These are phyloP conservation scores for Fomitopsis betulina DNA, from an alignment of 1,284 basidiomycete genomes.

Conservation along the genomic window DNA sequence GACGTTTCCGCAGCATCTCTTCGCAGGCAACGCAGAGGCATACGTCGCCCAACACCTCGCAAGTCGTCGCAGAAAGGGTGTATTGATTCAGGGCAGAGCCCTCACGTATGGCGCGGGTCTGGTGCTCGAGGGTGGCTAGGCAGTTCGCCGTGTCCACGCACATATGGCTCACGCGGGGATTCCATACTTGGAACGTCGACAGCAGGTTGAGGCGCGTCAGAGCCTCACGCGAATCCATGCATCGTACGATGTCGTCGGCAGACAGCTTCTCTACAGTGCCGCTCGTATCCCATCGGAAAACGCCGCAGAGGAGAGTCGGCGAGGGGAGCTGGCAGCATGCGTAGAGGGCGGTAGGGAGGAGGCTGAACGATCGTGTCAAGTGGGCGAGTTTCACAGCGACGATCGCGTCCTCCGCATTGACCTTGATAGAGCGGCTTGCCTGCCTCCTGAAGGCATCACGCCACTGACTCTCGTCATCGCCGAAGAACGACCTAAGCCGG, in stretches of 20 bases:
- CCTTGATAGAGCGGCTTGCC: background rate
- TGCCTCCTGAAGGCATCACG: background rate
- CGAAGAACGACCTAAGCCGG: background rate
- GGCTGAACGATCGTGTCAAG: background rate
- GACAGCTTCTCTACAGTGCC: background rate
- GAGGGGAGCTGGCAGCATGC: background rate
- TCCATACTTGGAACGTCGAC: background rate
- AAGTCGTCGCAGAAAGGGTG: too few relatives aligned
- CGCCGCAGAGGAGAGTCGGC: background rate
- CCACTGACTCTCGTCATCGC: background rate
- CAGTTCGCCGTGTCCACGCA: too few relatives aligned
- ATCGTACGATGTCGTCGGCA: background rate
- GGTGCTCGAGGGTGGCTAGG: too few relatives aligned
- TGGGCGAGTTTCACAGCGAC: conserved; percentile 1
- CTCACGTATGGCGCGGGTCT: too few relatives aligned
- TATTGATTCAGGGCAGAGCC: too few relatives aligned
- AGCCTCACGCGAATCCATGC: background rate
- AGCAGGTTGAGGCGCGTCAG: background rate
- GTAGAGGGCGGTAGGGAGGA: conserved; percentile 1
- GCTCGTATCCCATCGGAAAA: background rate
- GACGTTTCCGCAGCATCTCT: background rate
- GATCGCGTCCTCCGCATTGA: background rate
- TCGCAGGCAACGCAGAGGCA: background rate
- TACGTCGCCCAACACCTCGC: background rate
- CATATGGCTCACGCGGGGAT: too few relatives aligned